Base-by-base conservation (phyloP, 1,284 basidiomycete species). In the Malassezia sp. region DNA sequence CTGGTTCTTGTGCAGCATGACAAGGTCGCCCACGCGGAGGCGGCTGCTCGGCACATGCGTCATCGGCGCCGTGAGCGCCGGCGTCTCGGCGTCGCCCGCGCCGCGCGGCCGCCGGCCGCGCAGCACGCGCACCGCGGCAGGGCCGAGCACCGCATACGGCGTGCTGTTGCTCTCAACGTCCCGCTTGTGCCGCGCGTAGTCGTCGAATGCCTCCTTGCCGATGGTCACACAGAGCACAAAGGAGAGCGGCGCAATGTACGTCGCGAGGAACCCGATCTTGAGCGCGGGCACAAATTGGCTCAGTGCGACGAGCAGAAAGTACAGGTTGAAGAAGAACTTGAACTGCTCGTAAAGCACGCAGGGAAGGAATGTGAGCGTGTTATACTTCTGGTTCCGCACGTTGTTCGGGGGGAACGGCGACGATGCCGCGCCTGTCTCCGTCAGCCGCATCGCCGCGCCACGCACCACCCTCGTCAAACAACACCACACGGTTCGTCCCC, bases 301-400 rank as follows among this genome's bases (percentile, higher is more conserved):
- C 4, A 97, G 75, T 0, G 93, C 91, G 12, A 99, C 93, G 11
- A 96, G 80, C 4, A 97, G 79, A 69, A 99, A 99, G 73, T 97
- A 99, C 11, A 97, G 78, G 71, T 99, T 99, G 81, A 95, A 97
- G 76, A 99, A 99, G 77, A 93, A 96, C 73, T 96, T 97, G 83
- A 97, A 99, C 72, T 97, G 93, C 71, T 96, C 90, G 72, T 96
- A 97, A 70, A 97, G 81, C 33, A 97, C 90, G 53, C 95, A 78
- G 0, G 91, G 91, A 4, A 99, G 77, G 75, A 97, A 97, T 8
- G 86, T 87, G 72, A 88, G 77, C 40, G 85, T 73, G 67, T 88
- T 93, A 77, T 97, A 97, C 74, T 99, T 99, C 71, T 96, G 91
- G 65, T 99, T 99, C 58, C 86, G 82, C 32, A 96, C 84, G 26